These are phyloP conservation scores for Maudiozyma saulgeensis DNA, from an alignment of 805 yeast genomes.

Conservation along the genomic window DNA sequence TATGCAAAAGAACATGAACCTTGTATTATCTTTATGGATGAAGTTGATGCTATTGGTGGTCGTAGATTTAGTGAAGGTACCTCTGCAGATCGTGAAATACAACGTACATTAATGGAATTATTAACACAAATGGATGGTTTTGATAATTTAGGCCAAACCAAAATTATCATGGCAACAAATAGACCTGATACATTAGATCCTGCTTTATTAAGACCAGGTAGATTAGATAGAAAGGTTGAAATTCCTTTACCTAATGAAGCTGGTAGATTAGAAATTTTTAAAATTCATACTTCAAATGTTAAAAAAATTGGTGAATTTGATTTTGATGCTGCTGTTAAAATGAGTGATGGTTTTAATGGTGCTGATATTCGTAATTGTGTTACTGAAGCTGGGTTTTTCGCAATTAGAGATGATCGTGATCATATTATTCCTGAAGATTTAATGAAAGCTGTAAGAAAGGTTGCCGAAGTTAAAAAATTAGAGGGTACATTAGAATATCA, in stretches of 20 bases:
- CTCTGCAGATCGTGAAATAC: conserved; percentile 96
- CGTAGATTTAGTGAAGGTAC: conserved; percentile 97
- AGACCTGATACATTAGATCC: conserved; percentile 98
- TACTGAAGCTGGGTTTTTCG: conserved; percentile 98
- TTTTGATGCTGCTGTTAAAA: conserved; percentile 92
- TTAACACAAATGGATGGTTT: conserved; percentile 98
- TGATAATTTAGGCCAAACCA: conserved; percentile 91
- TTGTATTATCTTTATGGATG: conserved; percentile 97
- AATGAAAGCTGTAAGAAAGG: conserved; percentile 97
- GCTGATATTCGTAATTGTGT: conserved; percentile 95
- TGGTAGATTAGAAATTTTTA: conserved; percentile 87
- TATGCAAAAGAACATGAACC: conserved; percentile 98
- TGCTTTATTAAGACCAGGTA: conserved; percentile 92
- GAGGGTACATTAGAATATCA: conserved; percentile 95
- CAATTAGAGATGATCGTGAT: conserved; percentile 95
- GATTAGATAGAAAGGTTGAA: conserved; percentile 93
- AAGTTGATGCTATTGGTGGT: conserved; percentile 98
- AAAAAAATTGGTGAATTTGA: conserved; percentile 92
- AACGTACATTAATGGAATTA: conserved; percentile 94
- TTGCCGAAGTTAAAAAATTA: conserved; percentile 90
- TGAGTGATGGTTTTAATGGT: conserved; percentile 98
- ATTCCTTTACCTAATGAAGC: conserved; percentile 93
- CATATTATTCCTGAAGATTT: conserved; percentile 86
- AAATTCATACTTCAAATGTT: conserved; percentile 80
- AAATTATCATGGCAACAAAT: conserved; percentile 98